phyloP scores from a whole-genome alignment of 2,329 filamentous ascomycete species.

The Penicillium sumatraense region DNA sequence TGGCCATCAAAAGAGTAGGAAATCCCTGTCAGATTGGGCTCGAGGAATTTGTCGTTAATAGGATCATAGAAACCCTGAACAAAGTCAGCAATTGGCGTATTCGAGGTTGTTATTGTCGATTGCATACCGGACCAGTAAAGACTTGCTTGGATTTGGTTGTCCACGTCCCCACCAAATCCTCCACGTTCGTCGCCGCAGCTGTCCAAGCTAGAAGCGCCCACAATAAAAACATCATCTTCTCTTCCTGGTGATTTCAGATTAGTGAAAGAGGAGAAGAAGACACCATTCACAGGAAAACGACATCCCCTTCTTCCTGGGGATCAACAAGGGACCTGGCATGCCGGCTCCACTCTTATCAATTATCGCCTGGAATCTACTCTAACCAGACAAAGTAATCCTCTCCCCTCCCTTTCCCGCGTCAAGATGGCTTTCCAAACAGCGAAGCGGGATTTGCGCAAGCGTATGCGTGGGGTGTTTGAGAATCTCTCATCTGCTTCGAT shows the following conservation, averaged over 20 bases:
- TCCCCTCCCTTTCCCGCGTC: conserved; percentile 18
- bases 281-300: neutral
- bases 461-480: conserved; percentile 70
- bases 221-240: conserved; percentile 34
- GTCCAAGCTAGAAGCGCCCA: conserved; percentile 40
- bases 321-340: conserved; percentile 22
- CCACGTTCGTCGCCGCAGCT: conserved; percentile 48
- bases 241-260: neutral
- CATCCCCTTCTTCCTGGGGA: conserved; percentile 13
- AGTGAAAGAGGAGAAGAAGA: conserved; percentile 13
- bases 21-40: conserved; percentile 69
- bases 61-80: conserved; percentile 71
- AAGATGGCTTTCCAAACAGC: conserved; percentile 65
- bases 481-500: conserved; percentile 66
- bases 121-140: conserved; percentile 68
- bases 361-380: conserved; percentile 20
- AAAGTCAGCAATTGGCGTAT: conserved; percentile 18
- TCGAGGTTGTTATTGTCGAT: neutral
- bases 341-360: conserved; percentile 21
- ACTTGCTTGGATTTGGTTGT: conserved; percentile 71
- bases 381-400: neutral
- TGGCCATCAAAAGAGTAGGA: conserved; percentile 75
- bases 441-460: conserved; percentile 75
- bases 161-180: conserved; percentile 71
- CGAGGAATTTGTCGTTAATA: conserved; percentile 66